Conservation (phyloP, 2,329 filamentous ascomycete species). For the Xylaria hypoxylon region DNA sequence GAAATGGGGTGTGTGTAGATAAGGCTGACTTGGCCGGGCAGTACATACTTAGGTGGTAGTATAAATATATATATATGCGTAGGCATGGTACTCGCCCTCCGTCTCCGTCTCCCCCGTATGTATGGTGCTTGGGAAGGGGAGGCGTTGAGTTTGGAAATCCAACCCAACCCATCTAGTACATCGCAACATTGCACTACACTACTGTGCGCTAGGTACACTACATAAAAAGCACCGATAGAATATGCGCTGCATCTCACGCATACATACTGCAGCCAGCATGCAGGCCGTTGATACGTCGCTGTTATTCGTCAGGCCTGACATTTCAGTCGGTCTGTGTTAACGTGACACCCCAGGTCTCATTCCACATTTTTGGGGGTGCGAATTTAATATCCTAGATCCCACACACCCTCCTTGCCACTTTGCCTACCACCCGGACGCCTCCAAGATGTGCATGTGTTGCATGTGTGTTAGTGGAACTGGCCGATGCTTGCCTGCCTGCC, state of each 20-base stretch:
- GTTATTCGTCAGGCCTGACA: conserved; percentile 43
- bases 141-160: conserved; percentile 3
- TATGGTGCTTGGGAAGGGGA: conserved; percentile 22
- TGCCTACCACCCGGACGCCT: conserved; percentile 42
- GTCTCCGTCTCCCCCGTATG: conserved; percentile 22
- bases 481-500: conserved; percentile 34
- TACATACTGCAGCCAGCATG: conserved; percentile 49
- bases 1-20: conserved; percentile 32
- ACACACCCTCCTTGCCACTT: conserved; percentile 31
- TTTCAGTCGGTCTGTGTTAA: conserved; percentile 42
- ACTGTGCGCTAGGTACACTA: conserved; percentile 1
- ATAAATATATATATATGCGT: neutral
- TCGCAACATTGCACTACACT: conserved; percentile 2
- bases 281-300: conserved; percentile 48
- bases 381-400: conserved; percentile 44
- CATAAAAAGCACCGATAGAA: conserved; percentile 36
- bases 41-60: too few relatives aligned
- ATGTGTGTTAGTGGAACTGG: conserved; percentile 37
- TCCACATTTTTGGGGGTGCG: conserved; percentile 20
- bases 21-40: conserved; percentile 16
- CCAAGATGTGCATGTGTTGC: conserved; percentile 35
- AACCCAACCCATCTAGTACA: conserved; percentile 30
- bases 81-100: conserved; percentile 31
- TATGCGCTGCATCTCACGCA: conserved; percentile 52
- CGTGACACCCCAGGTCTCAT: conserved; percentile 41